Percentiles rank a stretch among this genome's conserved stretches.
These are phyloP conservation scores for Vitis hybrid DNA, from an alignment of 177 flowering plant genomes.

Conservation along the genomic window DNA sequence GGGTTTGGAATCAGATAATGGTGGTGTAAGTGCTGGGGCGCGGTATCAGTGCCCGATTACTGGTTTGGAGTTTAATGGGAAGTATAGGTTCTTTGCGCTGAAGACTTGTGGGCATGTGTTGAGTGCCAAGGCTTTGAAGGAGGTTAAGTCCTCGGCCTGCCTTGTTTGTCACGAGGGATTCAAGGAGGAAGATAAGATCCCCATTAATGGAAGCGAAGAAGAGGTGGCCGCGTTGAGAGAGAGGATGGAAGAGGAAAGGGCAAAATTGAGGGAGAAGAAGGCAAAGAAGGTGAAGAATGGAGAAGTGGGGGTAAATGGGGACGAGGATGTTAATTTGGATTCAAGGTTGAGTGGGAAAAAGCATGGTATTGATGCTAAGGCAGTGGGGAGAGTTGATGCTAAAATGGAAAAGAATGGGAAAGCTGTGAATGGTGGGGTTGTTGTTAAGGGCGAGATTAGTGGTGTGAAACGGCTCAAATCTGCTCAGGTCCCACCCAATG, in stretches of 20 bases:
- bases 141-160: constrained; percentile 73
- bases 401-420: constrained; percentile 38
- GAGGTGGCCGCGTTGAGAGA: constrained; percentile 78
- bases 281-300: constrained; percentile 61
- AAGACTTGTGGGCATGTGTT: constrained; percentile 88
- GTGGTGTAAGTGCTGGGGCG: constrained; percentile 14
- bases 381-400: constrained; percentile 23
- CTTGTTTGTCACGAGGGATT: constrained; percentile 75
- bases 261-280: constrained; percentile 58
- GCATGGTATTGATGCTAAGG: constrained; percentile 41
- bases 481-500: constrained; percentile 64
- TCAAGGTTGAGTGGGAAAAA: constrained; percentile 45
- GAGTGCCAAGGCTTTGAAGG: constrained; percentile 92
- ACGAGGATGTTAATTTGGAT: constrained; percentile 21
- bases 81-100: constrained; percentile 73
- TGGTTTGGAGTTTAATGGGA: constrained; percentile 85
- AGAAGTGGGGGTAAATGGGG: constrained; percentile 26
- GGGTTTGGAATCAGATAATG: constrained; percentile 29
- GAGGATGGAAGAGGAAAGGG: constrained; percentile 66
- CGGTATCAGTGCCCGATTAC: constrained; percentile 88
- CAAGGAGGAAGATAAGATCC: constrained; percentile 68
- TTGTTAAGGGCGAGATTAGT: constrained; percentile 28
- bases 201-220: constrained; percentile 79
- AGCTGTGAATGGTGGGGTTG: constrained; percentile 26
- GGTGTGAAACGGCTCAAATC: constrained; percentile 68